Evolutionary conservation across 2,329 filamentous ascomycete genomes (phyloP).

Genomic region (Sarocladium oryzae): DNA sequence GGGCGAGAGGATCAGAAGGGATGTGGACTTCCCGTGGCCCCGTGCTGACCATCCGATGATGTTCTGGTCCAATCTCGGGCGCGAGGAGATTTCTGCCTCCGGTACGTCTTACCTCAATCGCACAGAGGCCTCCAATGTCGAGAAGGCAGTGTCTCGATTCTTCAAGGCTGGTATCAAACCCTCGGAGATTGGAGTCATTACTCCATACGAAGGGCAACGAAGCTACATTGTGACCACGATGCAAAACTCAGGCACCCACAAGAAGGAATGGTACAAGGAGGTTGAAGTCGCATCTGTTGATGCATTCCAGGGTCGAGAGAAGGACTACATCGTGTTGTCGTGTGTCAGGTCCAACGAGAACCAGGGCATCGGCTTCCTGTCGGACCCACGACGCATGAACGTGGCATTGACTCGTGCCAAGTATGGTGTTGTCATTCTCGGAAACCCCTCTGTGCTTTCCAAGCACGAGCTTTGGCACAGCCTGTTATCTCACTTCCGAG

Average conservation of each 20-base stretch:
- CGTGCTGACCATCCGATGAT: constrained; percentile 95
- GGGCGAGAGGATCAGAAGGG: constrained; percentile 77
- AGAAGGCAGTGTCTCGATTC: constrained; percentile 97
- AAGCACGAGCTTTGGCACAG: constrained; percentile 99
- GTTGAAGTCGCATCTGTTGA: constrained; percentile 98
- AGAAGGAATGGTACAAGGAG: constrained; percentile 98
- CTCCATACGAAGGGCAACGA: constrained; percentile 95
- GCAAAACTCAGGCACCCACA: constrained; percentile 95
- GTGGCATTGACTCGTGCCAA: constrained; percentile 95
- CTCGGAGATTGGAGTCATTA: constrained; percentile 92
- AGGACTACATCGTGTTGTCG: constrained; percentile 96
- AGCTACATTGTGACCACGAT: constrained; percentile 99
- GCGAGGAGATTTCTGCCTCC: constrained; percentile 95
- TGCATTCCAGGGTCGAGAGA: constrained; percentile 97
- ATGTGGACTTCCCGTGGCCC: constrained; percentile 98
- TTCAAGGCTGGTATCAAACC: constrained; percentile 98
- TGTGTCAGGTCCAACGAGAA: constrained; percentile 98
- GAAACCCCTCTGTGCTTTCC: constrained; percentile 93
- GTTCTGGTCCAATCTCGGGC: constrained; percentile 99
- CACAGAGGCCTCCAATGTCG: constrained; percentile 93
- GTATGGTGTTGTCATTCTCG: constrained; percentile 91
- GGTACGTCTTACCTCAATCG: constrained; percentile 98
- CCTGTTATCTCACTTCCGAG: constrained; percentile 92
- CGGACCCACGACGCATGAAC: constrained; percentile 93
- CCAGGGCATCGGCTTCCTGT: constrained; percentile 97